These are phyloP conservation scores for Ilyonectria mors-panacis DNA, from an alignment of 2,329 filamentous ascomycete species.

Conservation along the genomic window DNA sequence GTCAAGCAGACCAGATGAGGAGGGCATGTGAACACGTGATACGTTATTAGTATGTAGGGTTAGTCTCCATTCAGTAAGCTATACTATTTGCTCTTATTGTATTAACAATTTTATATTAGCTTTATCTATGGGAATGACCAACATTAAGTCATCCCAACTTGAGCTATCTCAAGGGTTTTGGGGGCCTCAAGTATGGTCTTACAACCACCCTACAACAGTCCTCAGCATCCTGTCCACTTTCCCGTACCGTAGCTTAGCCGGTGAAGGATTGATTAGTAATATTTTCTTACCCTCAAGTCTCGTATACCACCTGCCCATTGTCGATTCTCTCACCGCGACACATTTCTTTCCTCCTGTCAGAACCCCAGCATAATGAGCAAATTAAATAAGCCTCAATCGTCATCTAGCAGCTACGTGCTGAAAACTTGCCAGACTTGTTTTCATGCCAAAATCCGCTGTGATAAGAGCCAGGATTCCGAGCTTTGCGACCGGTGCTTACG, in stretches of 20 bases:
- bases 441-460: constrained; percentile 50
- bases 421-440: constrained; percentile 54
- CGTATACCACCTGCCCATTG: too few species aligned
- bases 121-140: too few species aligned
- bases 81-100: too few species aligned
- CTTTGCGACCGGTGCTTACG: constrained; percentile 52
- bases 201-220: too few species aligned
- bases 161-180: too few species aligned
- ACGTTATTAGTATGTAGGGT: not conserved
- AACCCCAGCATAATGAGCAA: constrained; percentile 25
- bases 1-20: not conserved
- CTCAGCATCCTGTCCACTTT: too few species aligned
- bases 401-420: constrained; percentile 10
- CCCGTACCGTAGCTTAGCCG: too few species aligned
- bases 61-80: not conserved
- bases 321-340: not conserved
- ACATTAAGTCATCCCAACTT: too few species aligned
- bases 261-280: too few species aligned
- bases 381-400: not conserved
- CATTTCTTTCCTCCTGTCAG: not conserved
- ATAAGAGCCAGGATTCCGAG: constrained; percentile 49
- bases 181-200: too few species aligned
- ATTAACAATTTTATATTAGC: too few species aligned
- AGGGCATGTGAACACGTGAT: not conserved
- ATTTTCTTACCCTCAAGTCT: too few species aligned